phyloP scores from a whole-genome alignment of 495 filamentous ascomycete species.

The Clohesyomyces aquaticus region DNA sequence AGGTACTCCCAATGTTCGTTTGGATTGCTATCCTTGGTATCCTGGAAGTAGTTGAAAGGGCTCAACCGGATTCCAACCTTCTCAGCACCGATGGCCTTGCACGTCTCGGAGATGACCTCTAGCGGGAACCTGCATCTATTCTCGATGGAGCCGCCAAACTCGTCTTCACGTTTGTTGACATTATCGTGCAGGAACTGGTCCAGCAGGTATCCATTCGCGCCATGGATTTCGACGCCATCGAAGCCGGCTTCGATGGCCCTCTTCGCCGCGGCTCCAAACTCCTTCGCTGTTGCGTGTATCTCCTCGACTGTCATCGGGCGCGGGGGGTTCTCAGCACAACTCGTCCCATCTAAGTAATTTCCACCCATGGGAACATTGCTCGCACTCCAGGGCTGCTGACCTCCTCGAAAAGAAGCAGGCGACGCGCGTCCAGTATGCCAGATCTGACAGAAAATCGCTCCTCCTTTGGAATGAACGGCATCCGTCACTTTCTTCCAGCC shows the following conservation, averaged over 20 bases:
- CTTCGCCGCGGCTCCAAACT: conserved; percentile 40
- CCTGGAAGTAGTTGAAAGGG: conserved; percentile 47
- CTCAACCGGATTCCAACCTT: conserved; percentile 52
- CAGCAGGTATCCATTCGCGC: conserved; percentile 60
- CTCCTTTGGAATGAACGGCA: conserved; percentile 40
- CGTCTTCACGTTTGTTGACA: conserved; percentile 57
- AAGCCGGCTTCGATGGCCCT: conserved; percentile 37
- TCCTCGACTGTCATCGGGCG: conserved; percentile 37
- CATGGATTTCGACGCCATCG: conserved; percentile 48
- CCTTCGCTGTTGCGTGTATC: conserved; percentile 33
- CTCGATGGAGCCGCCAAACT: conserved; percentile 57
- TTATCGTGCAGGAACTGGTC: conserved; percentile 60
- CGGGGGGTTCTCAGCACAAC: conserved; percentile 32
- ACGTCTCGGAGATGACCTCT: conserved; percentile 52
- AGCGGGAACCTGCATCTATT: conserved; percentile 55
- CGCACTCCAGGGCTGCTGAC: conserved; percentile 31
- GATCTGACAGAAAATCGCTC: conserved; percentile 36
- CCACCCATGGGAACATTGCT: conserved; percentile 39
- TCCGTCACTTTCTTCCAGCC: conserved; percentile 42
- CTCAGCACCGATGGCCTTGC: conserved; percentile 46
- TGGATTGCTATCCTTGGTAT: conserved; percentile 39
- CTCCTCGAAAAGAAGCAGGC: conserved; percentile 29
- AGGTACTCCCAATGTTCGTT: conserved; percentile 37
- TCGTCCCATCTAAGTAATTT: conserved; percentile 35
- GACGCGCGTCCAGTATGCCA: conserved; percentile 41